Conservation (phyloP, 2,329 filamentous ascomycete species). For the Hirsutella thompsonii region DNA sequence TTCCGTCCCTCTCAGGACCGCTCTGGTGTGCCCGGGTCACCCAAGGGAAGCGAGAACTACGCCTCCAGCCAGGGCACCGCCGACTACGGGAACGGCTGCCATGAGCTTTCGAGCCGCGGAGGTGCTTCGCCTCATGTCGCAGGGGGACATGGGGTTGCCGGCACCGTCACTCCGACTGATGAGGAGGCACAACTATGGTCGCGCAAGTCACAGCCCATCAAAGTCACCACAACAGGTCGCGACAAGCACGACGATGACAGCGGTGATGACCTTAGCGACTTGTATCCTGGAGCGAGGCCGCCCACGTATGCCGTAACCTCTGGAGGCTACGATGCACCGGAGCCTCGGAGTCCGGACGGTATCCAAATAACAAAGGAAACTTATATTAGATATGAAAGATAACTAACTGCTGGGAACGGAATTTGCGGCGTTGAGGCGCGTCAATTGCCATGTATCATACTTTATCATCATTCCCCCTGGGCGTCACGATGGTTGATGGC, state of each 20-base stretch:
- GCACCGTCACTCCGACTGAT: constrained; percentile 5
- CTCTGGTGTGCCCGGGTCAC: constrained; percentile 7
- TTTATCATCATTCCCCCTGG: too few relatives aligned
- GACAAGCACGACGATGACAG: constrained; percentile 9
- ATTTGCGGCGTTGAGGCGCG: background rate
- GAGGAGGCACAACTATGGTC: constrained; percentile 12
- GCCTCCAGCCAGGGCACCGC: constrained; percentile 1
- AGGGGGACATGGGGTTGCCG: too few relatives aligned
- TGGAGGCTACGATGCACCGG: constrained; percentile 3
- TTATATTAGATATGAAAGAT: background rate
- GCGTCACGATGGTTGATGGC: too few relatives aligned
- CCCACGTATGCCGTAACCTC: constrained; percentile 8
- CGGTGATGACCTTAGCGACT: constrained; percentile 9
- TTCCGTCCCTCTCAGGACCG: constrained; percentile 11
- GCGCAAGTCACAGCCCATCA: background rate
- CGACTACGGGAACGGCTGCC: constrained; percentile 5
- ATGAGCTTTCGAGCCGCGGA: constrained; percentile 12
- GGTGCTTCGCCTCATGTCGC: background rate
- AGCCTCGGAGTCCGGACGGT: background rate
- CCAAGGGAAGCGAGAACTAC: constrained; percentile 1
- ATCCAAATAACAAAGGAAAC: background rate
- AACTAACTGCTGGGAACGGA: background rate
- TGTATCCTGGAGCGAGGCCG: constrained; percentile 3
- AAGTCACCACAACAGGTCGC: background rate
- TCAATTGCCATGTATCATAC: background rate